phyloP scores from a whole-genome alignment of 352 stramenopile species.

The Phytophthora gonapodyides region DNA sequence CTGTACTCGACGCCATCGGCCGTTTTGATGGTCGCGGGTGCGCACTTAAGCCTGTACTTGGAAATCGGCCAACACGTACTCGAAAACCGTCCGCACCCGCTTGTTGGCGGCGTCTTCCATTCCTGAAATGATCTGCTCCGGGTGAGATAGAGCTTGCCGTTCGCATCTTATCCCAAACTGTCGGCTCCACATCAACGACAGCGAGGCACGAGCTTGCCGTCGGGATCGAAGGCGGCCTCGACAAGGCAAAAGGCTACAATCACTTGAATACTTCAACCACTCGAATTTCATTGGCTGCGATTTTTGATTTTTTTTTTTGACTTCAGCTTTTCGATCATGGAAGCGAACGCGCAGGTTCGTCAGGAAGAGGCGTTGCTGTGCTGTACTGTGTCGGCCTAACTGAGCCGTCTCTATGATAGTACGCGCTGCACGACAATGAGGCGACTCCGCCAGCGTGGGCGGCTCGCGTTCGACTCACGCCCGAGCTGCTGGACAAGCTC shows the following conservation, averaged over 20 bases:
- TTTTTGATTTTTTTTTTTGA: no score
- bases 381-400: not conserved
- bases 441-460: conserved; percentile 49
- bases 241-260: not conserved
- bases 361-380: not conserved
- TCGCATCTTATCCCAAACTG: not conserved
- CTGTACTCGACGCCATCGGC: no score
- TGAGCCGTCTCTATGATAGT: conserved; percentile 34
- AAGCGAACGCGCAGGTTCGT: conserved; percentile 28
- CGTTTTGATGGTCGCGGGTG: no score
- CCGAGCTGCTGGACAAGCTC: conserved; percentile 71
- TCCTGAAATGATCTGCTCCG: conserved; percentile 97
- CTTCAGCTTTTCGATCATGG: conserved; percentile 13
- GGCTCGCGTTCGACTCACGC: conserved; percentile 74
- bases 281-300: not conserved
- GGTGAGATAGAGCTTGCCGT: conserved; percentile 97
- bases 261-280: not conserved
- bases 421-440: conserved; percentile 69
- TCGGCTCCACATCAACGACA: not conserved
- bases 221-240: not conserved
- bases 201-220: not conserved
- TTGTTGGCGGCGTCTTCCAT: conserved; percentile 96
- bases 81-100: no score
- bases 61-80: no score
- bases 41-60: no score